Evolutionary conservation across 129 eudicot genomes (phyloP), one percentile per base, ranked within the genome.

Genomic region (Heracleum sosnowskyi): DNA sequence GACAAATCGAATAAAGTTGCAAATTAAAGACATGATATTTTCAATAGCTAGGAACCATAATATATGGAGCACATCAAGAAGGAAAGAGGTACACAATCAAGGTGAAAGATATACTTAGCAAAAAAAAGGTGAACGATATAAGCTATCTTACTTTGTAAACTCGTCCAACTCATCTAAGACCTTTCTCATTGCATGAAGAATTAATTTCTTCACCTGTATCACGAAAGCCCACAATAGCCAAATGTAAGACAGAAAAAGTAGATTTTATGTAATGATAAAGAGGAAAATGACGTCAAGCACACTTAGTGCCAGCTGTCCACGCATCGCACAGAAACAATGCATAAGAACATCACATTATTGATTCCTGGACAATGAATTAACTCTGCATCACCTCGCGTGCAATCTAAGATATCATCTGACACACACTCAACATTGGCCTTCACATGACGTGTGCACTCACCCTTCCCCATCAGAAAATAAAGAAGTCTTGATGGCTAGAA

Each of bases 171-270:
- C 78, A 0, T 72, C 72, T 13, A 79, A 60, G 13, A 76, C 78
- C 60, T 73, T 31, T 36, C 37, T 28, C 69, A 73, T 63, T 29
- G 78, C 82, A 73, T 71, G 17, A 51, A 79, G 46, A 37, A 41
- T 15, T 68, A 79, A 47, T 73, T 79, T 79, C 78, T 49, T 79
- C 57, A 79, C 82, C 82, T 79, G 53, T 34, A 20, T 57, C 79
- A 74, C 0, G 4, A 16, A 78, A 9, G 29, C 17, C 64, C 68
- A n/a, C 68, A 60, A 60, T n/a, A 60, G 31, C 18, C 29, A 41
- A 64, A 42, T 44, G 2, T 44, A 29, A 39, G 29, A 29, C 40
- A 31, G 40, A 15, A 66, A 26, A 29, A 15, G 36, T 31, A 26
- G 1, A 63, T 4, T 11, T 28, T 11, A 13, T 66, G 24, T 10